These are phyloP conservation scores for Trichoderma sp. DNA, from an alignment of 2,329 filamentous ascomycete genomes.

Conservation along the genomic window DNA sequence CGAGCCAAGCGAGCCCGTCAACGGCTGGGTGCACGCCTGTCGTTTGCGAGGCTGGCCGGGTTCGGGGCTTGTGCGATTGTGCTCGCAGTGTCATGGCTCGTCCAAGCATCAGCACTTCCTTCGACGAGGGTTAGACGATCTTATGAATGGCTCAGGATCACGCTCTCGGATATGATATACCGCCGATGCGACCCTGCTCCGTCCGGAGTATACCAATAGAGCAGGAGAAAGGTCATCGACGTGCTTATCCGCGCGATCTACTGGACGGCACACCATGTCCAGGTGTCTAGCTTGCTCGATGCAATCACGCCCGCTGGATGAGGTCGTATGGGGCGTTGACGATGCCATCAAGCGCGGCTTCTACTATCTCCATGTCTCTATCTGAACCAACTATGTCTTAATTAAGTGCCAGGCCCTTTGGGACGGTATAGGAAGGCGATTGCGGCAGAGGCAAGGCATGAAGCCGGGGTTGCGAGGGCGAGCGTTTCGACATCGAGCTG, in stretches of 20 bases:
- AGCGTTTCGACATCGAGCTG: conserved; percentile 12
- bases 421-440: conserved; percentile 20
- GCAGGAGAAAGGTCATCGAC: not conserved
- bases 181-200: conserved; percentile 7
- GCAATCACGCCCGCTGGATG: not conserved
- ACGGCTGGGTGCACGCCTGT: not conserved
- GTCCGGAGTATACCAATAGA: conserved; percentile 10
- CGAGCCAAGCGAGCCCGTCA: not conserved
- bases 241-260: conserved; percentile 19
- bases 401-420: not conserved
- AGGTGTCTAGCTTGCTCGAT: not conserved
- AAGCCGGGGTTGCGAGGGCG: conserved; percentile 4
- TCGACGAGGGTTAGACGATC: conserved; percentile 20
- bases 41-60: not conserved
- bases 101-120: conserved; percentile 16
- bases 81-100: not conserved
- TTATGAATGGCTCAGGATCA: conserved; percentile 17
- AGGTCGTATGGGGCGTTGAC: conserved; percentile 5
- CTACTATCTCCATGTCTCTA: not conserved
- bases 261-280: not conserved
- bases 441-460: not conserved
- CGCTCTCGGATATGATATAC: not conserved
- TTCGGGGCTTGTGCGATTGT: not conserved
- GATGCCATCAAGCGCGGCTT: not conserved
- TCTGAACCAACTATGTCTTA: not conserved